Evolutionary conservation across 192 early-diverging fungal genomes (phyloP), one percentile per base, ranked within the genome.

Genomic region (Lobosporangium transversale): DNA sequence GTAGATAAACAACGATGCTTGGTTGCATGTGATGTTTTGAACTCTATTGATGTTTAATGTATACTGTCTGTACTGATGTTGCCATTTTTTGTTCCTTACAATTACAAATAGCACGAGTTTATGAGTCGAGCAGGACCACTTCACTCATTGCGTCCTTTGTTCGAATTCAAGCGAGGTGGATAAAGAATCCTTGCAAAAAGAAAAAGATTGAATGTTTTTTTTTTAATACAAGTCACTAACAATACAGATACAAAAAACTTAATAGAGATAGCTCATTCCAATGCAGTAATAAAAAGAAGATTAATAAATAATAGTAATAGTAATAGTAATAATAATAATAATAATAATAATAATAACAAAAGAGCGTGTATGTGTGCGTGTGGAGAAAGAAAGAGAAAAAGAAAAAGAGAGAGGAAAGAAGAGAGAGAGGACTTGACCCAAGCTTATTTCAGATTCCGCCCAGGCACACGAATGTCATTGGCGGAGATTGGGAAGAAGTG

Each of bases 101-200:
- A 21, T 35, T 31, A 1, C 0, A 18, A 11, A 17, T 63, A 92
- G 84, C 94, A 97, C 53, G 89, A 89, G 26, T 94, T 93, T 80
- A 66, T 94, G 33, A 62, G 45, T 26, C 42, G 73, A 6, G 62
- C 73, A 45, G 73, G 73, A 50, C 40, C 73, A 20, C 18, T 57
- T 4, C 51, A 66, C 0, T 53, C 63, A 21, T 59, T 76, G 12
- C 63, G 73, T 21, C 63, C 73, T 17, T 48, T 76, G 29, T 76
- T 76, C 27, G 59, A 66, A n/a, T 76, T 67, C 21, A 76, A 67
- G 64, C 47, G 73, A 21, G 36, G 45, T 21, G 70, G 64, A 29
- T 76, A 76, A 51, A 30, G 15, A 53, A 18, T 1, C 48, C 3
- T 5, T 50, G 24, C n/a, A n/a, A n/a, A n/a, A n/a, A n/a, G n/a